Conservation (phyloP, 1,284 basidiomycete species). For the Golubevia pallescens region DNA sequence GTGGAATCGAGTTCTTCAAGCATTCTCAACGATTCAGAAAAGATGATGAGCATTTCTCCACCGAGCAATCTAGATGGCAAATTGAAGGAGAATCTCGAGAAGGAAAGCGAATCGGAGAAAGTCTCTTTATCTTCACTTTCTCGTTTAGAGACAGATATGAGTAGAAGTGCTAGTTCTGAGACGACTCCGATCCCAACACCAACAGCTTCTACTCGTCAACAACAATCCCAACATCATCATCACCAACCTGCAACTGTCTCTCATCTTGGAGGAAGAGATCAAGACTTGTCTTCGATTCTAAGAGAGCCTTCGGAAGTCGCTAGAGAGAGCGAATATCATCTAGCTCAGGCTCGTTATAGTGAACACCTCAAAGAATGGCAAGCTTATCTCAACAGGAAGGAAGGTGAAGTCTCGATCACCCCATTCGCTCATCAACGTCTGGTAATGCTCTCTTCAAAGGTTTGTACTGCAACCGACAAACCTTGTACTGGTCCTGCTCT, state of each 20-base stretch:
- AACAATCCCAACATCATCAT: not conserved
- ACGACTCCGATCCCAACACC: not conserved
- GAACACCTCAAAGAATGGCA: conserved; percentile 88
- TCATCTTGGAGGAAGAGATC: conserved; percentile 7
- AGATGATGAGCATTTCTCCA: conserved; percentile 29
- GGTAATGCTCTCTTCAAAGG: conserved; percentile 75
- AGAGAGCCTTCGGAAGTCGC: conserved; percentile 12
- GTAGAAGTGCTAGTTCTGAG: not conserved
- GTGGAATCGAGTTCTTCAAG: not conserved
- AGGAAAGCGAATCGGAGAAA: too few species aligned
- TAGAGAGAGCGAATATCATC: conserved; percentile 74
- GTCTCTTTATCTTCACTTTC: too few species aligned
- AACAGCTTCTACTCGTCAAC: not conserved
- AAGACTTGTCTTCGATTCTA: conserved; percentile 5
- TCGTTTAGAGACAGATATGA: not conserved
- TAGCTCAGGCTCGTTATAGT: conserved; percentile 78
- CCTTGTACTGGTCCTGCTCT: conserved; percentile 68
- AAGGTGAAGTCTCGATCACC: conserved; percentile 74
- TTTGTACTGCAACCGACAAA: conserved; percentile 71
- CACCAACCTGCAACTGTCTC: not conserved
- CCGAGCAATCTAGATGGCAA: not conserved
- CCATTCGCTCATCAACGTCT: conserved; percentile 93
- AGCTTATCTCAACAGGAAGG: conserved; percentile 83
- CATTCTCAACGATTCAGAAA: conserved; percentile 34
- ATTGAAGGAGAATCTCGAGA: too few species aligned